phyloP scores from a whole-genome alignment of 495 filamentous ascomycete species.

The Aspergillus coremiiformis region DNA sequence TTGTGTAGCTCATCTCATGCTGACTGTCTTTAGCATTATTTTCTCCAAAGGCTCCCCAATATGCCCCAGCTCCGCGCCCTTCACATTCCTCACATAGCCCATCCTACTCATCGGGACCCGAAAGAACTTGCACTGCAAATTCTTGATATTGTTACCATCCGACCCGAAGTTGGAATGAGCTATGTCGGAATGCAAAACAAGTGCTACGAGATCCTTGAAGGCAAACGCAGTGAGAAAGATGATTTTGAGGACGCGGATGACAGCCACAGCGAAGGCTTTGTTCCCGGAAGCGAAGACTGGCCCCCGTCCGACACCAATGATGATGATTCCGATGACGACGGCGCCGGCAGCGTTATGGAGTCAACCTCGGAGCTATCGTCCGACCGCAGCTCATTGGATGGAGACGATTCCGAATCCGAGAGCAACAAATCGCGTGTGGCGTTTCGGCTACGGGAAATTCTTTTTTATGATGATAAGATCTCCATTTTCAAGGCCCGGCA shows the following conservation, averaged over 20 bases:
- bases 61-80: constrained; percentile 70
- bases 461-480: constrained; percentile 86
- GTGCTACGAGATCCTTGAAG: constrained; percentile 85
- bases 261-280: constrained; percentile 37
- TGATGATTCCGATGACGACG: constrained; percentile 44
- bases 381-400: constrained; percentile 35
- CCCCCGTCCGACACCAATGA: constrained; percentile 40
- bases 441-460: constrained; percentile 70
- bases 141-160: constrained; percentile 74
- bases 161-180: constrained; percentile 76
- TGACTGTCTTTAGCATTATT: constrained; percentile 58
- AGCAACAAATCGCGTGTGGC: constrained; percentile 40
- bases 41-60: constrained; percentile 74
- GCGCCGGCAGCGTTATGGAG: constrained; percentile 26
- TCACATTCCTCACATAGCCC: constrained; percentile 67
- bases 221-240: constrained; percentile 41
- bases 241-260: constrained; percentile 29
- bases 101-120: constrained; percentile 50
- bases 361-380: constrained; percentile 32
- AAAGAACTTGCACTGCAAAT: constrained; percentile 78
- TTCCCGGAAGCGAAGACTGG: constrained; percentile 34
- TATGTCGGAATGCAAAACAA: constrained; percentile 76
- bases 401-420: constrained; percentile 48
- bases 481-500: constrained; percentile 76
- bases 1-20: constrained; percentile 1